These are phyloP conservation scores for Phytophthora pinifolia DNA, from an alignment of 352 stramenopile species.

Conservation along the genomic window DNA sequence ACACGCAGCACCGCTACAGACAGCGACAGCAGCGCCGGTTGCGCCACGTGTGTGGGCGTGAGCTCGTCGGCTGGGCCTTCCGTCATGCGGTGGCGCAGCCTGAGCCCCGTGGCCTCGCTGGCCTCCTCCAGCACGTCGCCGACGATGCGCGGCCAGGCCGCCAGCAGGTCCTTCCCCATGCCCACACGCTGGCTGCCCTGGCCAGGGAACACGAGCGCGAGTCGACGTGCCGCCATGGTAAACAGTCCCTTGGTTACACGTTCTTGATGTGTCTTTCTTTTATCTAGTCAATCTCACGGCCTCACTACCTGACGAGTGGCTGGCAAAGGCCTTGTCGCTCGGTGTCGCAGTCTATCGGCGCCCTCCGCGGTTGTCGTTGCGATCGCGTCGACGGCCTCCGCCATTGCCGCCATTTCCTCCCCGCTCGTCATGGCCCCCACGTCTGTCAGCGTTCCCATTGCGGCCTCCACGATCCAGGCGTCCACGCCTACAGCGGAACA, in stretches of 20 bases:
- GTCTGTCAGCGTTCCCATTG: constrained; percentile 28
- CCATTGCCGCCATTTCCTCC: constrained; percentile 20
- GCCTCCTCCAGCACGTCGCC: constrained; percentile 72
- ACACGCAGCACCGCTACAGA: constrained; percentile 76
- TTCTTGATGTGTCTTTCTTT: constrained; percentile 22
- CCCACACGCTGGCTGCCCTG: constrained; percentile 83
- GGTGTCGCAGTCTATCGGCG: constrained; percentile 44
- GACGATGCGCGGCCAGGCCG: constrained; percentile 61
- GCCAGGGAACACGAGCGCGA: constrained; percentile 81
- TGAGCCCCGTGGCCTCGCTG: constrained; percentile 67
- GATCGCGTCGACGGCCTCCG: constrained; percentile 33
- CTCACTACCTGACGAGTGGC: too few species aligned
- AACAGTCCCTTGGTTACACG: constrained; percentile 10
- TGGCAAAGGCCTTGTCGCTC: too few species aligned
- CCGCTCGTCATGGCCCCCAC: constrained; percentile 26
- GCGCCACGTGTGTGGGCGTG: constrained; percentile 70
- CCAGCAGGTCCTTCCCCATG: constrained; percentile 75
- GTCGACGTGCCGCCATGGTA: constrained; percentile 35
- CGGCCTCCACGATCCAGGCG: constrained; percentile 32
- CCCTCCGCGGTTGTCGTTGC: constrained; percentile 40
- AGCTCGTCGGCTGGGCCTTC: constrained; percentile 64
- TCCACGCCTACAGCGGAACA: constrained; percentile 22
- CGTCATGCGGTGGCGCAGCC: constrained; percentile 55
- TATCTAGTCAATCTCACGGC: too few species aligned
- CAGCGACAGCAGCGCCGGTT: constrained; percentile 80